Evolutionary conservation across 495 filamentous ascomycete genomes (phyloP).

Genomic region (Daldinia grandis): DNA sequence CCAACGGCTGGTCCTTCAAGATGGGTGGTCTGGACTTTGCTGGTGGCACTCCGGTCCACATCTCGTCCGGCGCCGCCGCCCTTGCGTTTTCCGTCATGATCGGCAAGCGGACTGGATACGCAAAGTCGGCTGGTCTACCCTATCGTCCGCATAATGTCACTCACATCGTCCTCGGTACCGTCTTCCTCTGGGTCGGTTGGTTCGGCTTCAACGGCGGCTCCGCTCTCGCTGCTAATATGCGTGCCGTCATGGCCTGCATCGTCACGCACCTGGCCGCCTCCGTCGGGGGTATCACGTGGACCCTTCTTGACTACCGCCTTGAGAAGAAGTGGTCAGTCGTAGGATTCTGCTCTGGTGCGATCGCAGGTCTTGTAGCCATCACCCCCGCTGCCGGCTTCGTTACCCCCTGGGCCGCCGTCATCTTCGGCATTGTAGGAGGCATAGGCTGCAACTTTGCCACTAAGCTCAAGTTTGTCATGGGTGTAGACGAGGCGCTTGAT

Average conservation of each 20-base stretch:
- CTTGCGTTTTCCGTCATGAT: conserved; percentile 86
- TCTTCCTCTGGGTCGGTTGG: conserved; percentile 99
- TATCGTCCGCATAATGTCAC: conserved; percentile 98
- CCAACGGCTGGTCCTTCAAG: conserved; percentile 76
- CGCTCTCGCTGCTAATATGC: conserved; percentile 94
- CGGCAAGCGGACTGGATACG: conserved; percentile 81
- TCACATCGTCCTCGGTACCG: conserved; percentile 92
- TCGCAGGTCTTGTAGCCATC: conserved; percentile 88
- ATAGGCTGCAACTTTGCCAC: conserved; percentile 92
- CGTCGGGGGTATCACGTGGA: conserved; percentile 89
- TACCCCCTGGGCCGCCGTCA: conserved; percentile 86
- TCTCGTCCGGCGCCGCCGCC: conserved; percentile 79
- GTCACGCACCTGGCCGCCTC: conserved; percentile 93
- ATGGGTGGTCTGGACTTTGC: conserved; percentile 86
- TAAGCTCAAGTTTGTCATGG: conserved; percentile 84
- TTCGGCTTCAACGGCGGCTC: conserved; percentile 98
- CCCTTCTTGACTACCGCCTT: conserved; percentile 90
- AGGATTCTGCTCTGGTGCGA: conserved; percentile 95
- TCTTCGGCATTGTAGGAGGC: conserved; percentile 85
- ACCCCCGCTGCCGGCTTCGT: conserved; percentile 91
- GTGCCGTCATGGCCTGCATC: conserved; percentile 96
- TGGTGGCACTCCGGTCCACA: conserved; percentile 88
- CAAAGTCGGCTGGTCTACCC: conserved; percentile 74
- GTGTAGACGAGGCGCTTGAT: conserved; percentile 79
- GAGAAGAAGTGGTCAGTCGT: conserved; percentile 99